Conservation (phyloP, 2,329 filamentous ascomycete genomes). For the Xylaria sp. region DNA sequence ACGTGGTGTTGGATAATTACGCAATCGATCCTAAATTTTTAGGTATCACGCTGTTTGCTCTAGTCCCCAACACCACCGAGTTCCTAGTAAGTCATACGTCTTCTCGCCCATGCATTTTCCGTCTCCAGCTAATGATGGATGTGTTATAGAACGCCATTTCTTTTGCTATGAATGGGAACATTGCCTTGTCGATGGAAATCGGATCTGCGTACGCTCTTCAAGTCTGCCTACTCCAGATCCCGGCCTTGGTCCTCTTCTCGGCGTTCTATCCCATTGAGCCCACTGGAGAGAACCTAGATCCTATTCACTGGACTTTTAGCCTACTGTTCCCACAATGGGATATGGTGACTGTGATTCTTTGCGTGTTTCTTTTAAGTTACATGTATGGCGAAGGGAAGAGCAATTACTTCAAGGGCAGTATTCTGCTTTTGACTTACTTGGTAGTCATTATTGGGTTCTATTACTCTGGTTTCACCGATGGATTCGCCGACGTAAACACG, state of each 20-base stretch:
- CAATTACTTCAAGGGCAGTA: slow-evolving; percentile 99
- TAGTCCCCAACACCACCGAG: slow-evolving; percentile 98
- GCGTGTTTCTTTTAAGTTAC: slow-evolving; percentile 95
- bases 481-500: slow-evolving; percentile 55
- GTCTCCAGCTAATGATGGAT: slow-evolving; percentile 27
- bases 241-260: slow-evolving; percentile 90
- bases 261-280: slow-evolving; percentile 72
- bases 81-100: slow-evolving; percentile 75
- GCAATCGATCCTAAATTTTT: slow-evolving; percentile 97
- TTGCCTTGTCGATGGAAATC: slow-evolving; percentile 98
- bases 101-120: slow-evolving; percentile 19
- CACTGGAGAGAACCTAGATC: slow-evolving; percentile 54
- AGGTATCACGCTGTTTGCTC: slow-evolving; percentile 93
- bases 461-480: slow-evolving; percentile 71
- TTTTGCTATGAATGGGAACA: slow-evolving; percentile 99
- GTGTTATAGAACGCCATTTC: slow-evolving; percentile 86
- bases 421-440: slow-evolving; percentile 90
- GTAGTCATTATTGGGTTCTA: slow-evolving; percentile 95
- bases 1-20: slow-evolving; percentile 91
- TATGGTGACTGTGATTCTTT: slow-evolving; percentile 96
- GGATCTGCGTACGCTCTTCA: slow-evolving; percentile 97
- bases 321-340: slow-evolving; percentile 99
- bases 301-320: slow-evolving; percentile 75
- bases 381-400: slow-evolving; percentile 99
- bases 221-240: slow-evolving; percentile 94